phyloP scores from a whole-genome alignment of 352 stramenopile species.

The Globisporangium carolinianum region DNA sequence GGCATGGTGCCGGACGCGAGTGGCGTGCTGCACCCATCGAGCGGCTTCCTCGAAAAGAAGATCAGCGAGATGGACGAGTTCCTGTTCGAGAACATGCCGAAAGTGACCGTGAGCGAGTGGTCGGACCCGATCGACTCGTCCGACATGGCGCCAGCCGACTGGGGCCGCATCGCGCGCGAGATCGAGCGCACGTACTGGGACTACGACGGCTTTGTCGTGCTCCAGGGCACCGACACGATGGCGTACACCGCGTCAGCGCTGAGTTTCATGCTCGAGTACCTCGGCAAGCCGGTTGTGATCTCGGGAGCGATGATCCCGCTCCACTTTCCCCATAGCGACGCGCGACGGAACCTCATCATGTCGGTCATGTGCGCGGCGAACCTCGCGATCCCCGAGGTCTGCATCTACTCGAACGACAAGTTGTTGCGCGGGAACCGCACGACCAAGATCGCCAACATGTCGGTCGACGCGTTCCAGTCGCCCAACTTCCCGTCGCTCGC shows the following conservation, averaged over 20 bases:
- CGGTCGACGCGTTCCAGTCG: slow-evolving; percentile 94
- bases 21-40: slow-evolving; percentile 77
- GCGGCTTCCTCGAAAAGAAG: slow-evolving; percentile 85
- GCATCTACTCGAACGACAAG: slow-evolving; percentile 95
- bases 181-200: slow-evolving; percentile 93
- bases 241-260: slow-evolving; percentile 94
- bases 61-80: slow-evolving; percentile 86
- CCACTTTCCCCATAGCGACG: slow-evolving; percentile 95
- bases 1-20: slow-evolving; percentile 80
- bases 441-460: slow-evolving; percentile 94
- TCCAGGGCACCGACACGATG: slow-evolving; percentile 98
- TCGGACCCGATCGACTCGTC: slow-evolving; percentile 87
- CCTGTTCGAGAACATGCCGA: slow-evolving; percentile 72
- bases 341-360: slow-evolving; percentile 95
- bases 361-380: slow-evolving; percentile 80
- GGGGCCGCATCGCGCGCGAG: slow-evolving; percentile 87
- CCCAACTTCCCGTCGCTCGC: slow-evolving; percentile 94
- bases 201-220: slow-evolving; percentile 96
- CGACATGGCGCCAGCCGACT: slow-evolving; percentile 88
- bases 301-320: slow-evolving; percentile 95
- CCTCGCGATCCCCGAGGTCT: slow-evolving; percentile 84
- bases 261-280: slow-evolving; percentile 97
- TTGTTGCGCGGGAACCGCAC: slow-evolving; percentile 93
- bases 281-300: slow-evolving; percentile 94
- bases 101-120: slow-evolving; percentile 73